phyloP scores from a whole-genome alignment of 208 protist genomes.

The Trichomonas tenax region DNA sequence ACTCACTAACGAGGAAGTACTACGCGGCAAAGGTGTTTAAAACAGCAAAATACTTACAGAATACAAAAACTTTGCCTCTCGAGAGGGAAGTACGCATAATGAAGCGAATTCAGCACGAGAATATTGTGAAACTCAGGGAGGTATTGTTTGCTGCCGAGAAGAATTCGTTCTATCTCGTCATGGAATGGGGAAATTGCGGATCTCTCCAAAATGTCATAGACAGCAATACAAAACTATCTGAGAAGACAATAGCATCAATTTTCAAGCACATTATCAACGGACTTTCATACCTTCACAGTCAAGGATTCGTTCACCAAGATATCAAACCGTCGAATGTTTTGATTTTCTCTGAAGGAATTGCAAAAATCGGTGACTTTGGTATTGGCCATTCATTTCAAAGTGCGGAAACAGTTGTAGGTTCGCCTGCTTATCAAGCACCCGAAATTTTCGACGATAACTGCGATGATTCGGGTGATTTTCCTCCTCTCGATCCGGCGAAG shows the following conservation, averaged over 20 bases:
- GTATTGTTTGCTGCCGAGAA: neutral
- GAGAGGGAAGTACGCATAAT: neutral
- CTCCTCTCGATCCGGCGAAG: neutral
- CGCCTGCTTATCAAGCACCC: neutral
- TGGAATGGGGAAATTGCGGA: neutral
- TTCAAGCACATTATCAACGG: neutral
- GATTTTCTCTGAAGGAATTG: neutral
- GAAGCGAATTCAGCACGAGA: neutral
- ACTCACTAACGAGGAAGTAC: neutral
- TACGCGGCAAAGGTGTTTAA: neutral
- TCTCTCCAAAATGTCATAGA: neutral
- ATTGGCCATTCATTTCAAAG: neutral
- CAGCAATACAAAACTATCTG: neutral
- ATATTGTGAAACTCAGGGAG: neutral
- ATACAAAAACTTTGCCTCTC: neutral
- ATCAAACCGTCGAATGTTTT: neutral
- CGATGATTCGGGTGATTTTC: neutral
- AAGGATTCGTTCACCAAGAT: neutral
- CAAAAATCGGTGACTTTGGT: neutral
- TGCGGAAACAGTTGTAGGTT: neutral
- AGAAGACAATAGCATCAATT: neutral
- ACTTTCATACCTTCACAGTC: neutral
- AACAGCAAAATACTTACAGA: neutral
- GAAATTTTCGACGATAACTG: neutral
- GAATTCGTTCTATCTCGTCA: neutral